Evolutionary conservation across 2,329 filamentous ascomycete species (phyloP).

Genomic region (Sporothrix variecibatus): DNA sequence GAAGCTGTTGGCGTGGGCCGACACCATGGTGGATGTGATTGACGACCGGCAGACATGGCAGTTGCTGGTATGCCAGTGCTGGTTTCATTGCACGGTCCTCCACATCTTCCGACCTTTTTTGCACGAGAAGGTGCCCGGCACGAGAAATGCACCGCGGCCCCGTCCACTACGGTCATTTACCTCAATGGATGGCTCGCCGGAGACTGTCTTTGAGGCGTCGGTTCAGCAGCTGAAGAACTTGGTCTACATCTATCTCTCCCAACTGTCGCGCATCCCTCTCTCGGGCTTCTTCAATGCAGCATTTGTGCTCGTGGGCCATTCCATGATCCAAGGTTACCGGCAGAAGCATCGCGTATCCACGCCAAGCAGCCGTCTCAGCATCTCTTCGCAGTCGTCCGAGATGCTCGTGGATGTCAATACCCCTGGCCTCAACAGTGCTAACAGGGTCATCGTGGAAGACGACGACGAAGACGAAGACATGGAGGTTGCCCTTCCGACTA

Average conservation of each 20-base stretch:
- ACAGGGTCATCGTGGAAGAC: not conserved
- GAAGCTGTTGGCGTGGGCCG: conserved; percentile 32
- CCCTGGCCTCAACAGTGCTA: not conserved
- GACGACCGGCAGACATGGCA: conserved; percentile 23
- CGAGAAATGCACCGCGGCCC: not conserved
- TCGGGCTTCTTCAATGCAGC: conserved; percentile 36
- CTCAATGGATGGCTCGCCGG: not conserved
- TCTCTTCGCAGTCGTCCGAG: not conserved
- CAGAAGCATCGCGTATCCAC: conserved; percentile 15
- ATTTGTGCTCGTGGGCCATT: conserved; percentile 37
- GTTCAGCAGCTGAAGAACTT: conserved; percentile 22
- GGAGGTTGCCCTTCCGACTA: not conserved
- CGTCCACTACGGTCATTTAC: not conserved
- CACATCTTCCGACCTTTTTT: conserved; percentile 30
- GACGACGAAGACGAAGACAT: not conserved
- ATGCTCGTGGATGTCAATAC: not conserved
- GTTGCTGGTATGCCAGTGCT: conserved; percentile 29
- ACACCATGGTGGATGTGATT: conserved; percentile 17
- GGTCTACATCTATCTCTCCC: conserved; percentile 23
- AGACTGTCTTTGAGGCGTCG: conserved; percentile 7
- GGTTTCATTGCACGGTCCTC: conserved; percentile 27
- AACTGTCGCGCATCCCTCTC: conserved; percentile 25
- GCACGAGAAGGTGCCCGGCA: not conserved
- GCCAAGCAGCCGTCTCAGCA: conserved; percentile 1
- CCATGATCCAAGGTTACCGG: conserved; percentile 30